Evolutionary conservation across 768 basidiomycete genomes (phyloP).

Genomic region (Collybia nuda): DNA sequence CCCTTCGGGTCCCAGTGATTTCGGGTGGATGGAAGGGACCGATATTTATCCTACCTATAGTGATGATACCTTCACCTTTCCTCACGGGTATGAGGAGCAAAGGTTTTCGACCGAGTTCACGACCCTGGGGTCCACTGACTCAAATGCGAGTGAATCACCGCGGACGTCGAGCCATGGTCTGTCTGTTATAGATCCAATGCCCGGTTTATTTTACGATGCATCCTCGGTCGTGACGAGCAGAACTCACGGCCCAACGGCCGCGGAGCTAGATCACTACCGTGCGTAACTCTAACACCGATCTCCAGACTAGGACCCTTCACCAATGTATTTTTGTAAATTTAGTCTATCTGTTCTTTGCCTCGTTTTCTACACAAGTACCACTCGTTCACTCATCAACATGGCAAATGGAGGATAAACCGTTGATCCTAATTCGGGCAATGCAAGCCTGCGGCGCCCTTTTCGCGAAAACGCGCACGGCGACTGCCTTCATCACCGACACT

Average conservation of each 20-base stretch:
- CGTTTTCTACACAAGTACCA: conserved; percentile 53
- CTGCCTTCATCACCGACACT: conserved; percentile 46
- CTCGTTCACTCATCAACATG: conserved; percentile 57
- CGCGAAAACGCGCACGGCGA: conserved; percentile 46
- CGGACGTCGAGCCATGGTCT: conserved; percentile 15
- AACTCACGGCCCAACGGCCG: conserved; percentile 30
- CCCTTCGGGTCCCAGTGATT: conserved; percentile 21
- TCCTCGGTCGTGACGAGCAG: conserved; percentile 27
- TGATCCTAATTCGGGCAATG: conserved; percentile 53
- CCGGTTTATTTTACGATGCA: conserved; percentile 16
- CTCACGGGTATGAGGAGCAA: conserved; percentile 16
- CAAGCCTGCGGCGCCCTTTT: conserved; percentile 63
- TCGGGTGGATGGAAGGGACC: conserved; percentile 34
- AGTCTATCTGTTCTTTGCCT: conserved; percentile 58
- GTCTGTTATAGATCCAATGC: not conserved
- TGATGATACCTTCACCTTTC: conserved; percentile 19
- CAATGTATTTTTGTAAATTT: conserved; percentile 1
- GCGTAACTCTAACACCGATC: conserved; percentile 23
- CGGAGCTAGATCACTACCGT: conserved; percentile 61
- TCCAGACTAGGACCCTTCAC: not conserved
- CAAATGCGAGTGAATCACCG: conserved; percentile 7
- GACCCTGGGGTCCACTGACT: conserved; percentile 6
- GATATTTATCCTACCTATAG: conserved; percentile 31
- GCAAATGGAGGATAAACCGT: conserved; percentile 45
- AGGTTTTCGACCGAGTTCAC: conserved; percentile 15